phyloP scores from a whole-genome alignment of 1,284 basidiomycete genomes.

The Ustilago sp. region DNA sequence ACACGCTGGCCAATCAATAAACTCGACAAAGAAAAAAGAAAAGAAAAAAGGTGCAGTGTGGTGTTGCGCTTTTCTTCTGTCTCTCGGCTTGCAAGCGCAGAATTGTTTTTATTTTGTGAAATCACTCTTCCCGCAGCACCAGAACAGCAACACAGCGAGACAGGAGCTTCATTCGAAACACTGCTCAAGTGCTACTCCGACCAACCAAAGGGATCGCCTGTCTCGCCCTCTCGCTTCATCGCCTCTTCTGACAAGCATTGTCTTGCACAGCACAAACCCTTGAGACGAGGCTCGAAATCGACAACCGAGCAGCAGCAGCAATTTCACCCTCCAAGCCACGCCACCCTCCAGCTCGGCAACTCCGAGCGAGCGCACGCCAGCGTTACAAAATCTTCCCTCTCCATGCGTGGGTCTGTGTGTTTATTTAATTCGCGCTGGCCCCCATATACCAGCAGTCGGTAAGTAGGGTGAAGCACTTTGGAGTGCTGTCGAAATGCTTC shows the following conservation, averaged over 20 bases:
- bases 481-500: too few species aligned
- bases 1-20: neutral
- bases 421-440: too few species aligned
- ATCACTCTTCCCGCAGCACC: slow-evolving; percentile 2
- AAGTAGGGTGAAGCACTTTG: too few species aligned
- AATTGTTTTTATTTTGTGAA: neutral
- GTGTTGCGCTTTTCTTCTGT: slow-evolving; percentile 5
- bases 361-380: slow-evolving; percentile 1
- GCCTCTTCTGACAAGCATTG: neutral
- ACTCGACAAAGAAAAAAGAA: too few species aligned
- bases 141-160: neutral
- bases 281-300: slow-evolving; percentile 9
- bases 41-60: too few species aligned
- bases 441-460: too few species aligned
- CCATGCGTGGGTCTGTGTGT: too few species aligned
- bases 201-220: neutral
- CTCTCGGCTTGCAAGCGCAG: neutral
- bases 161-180: slow-evolving; percentile 5
- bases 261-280: neutral
- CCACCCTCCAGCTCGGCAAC: slow-evolving; percentile 14
- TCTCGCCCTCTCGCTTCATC: neutral
- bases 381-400: too few species aligned
- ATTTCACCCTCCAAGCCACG: neutral
- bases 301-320: slow-evolving; percentile 5
- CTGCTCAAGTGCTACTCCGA: slow-evolving; percentile 6